These are phyloP conservation scores for Neurospora tetraspora DNA, from an alignment of 495 filamentous ascomycete genomes.

Conservation along the genomic window DNA sequence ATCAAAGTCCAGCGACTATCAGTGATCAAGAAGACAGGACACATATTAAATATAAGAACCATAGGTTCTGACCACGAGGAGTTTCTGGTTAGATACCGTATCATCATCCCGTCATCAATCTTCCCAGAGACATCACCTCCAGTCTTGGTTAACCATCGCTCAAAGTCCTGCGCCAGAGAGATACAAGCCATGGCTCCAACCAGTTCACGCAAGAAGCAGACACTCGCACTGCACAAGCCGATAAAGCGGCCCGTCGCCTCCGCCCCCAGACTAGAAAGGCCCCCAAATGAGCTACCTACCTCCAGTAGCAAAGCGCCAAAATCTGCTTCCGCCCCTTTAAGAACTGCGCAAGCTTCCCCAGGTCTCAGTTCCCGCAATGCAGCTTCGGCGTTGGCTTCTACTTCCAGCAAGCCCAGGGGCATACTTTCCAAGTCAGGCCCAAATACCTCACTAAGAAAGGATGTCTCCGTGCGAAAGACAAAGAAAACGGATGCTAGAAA, in stretches of 20 bases:
- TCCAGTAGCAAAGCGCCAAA: not conserved
- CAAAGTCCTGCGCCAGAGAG: not conserved
- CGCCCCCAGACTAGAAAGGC: not conserved
- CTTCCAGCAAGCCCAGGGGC: not conserved
- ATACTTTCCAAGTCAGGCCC: not conserved
- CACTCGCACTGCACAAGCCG: no score
- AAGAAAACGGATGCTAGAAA: not conserved
- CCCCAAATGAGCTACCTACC: not conserved
- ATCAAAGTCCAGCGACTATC: no score
- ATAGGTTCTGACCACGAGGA: not conserved
- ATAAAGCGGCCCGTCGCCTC: no score
- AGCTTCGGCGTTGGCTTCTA: not conserved
- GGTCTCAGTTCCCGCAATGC: not conserved
- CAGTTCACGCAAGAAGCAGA: not conserved
- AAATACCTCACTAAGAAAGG: accelerated
- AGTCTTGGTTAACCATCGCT: not conserved
- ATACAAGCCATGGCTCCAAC: not conserved
- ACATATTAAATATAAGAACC: not conserved
- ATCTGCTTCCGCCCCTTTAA: not conserved
- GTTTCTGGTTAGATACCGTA: not conserved
- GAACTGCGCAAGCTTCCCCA: not conserved
- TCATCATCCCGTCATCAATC: not conserved
- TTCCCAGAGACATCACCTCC: not conserved
- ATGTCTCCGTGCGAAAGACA: not conserved
- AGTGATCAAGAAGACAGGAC: no score